Conservation (phyloP, 192 early-diverging fungal genomes). For the Rhizoclosmatium sp. region DNA sequence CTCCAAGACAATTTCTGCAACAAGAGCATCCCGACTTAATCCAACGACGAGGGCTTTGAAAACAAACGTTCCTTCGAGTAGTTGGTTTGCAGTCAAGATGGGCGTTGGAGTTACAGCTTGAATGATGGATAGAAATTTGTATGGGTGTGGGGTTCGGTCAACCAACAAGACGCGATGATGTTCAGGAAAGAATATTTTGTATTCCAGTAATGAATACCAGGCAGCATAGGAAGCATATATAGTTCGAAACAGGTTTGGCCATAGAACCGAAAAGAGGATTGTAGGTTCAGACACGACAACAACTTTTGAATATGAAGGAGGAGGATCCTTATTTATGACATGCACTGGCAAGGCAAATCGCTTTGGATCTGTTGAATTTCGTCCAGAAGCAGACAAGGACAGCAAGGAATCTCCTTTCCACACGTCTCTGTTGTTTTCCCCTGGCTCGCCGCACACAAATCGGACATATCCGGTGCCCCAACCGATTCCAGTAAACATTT, state of each 20-base stretch:
- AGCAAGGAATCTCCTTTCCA: neutral
- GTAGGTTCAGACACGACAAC: conserved; percentile 31
- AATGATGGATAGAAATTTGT: conserved; percentile 37
- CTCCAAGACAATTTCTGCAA: conserved; percentile 48
- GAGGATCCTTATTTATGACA: conserved; percentile 1
- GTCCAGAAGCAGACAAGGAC: neutral
- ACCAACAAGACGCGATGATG: conserved; percentile 44
- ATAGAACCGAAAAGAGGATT: conserved; percentile 48
- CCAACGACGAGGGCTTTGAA: conserved; percentile 43
- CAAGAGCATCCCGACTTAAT: conserved; percentile 36
- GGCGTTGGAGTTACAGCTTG: conserved; percentile 35
- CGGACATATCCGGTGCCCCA: conserved; percentile 27
- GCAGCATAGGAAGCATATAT: conserved; percentile 51
- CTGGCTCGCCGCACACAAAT: neutral
- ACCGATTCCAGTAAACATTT: conserved; percentile 38
- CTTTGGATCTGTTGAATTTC: neutral
- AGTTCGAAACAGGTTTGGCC: conserved; percentile 49
- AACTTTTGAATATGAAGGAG: neutral
- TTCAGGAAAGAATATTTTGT: conserved; percentile 47
- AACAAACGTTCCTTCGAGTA: conserved; percentile 6
- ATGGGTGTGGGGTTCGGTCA: conserved; percentile 29
- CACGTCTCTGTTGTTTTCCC: neutral
- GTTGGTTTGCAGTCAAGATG: neutral
- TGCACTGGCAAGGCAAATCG: conserved; percentile 22
- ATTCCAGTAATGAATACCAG: conserved; percentile 49